These are phyloP conservation scores for Rhododendron williamsianum DNA, from an alignment of 148 eudicot species.

Conservation along the genomic window DNA sequence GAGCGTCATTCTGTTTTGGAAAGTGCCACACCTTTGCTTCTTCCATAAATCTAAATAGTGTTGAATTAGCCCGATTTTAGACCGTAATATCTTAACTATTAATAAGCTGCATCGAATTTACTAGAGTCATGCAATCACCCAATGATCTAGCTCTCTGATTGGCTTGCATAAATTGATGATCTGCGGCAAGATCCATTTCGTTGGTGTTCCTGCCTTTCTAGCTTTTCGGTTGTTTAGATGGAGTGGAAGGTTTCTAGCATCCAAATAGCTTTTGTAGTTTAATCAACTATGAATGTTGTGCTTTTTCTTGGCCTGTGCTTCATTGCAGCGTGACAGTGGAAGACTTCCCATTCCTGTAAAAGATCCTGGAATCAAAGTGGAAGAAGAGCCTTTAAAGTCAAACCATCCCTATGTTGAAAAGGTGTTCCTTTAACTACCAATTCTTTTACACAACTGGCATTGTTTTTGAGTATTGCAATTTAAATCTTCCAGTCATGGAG, in stretches of 20 bases:
- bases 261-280: not conserved
- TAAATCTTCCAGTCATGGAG: not conserved
- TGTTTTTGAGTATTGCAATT: not conserved
- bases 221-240: not conserved
- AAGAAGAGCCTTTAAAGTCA: slow-evolving; percentile 82
- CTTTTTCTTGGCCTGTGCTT: slow-evolving; percentile 9
- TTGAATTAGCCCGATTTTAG: not conserved
- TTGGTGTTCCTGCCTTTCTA: not conserved
- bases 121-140: not conserved
- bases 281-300: not conserved
- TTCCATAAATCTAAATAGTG: not conserved
- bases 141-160: not conserved
- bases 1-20: slow-evolving; percentile 24
- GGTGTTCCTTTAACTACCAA: slow-evolving; percentile 32
- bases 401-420: slow-evolving; percentile 93
- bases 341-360: slow-evolving; percentile 83
- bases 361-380: slow-evolving; percentile 74
- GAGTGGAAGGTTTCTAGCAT: not conserved
- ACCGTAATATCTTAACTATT: not conserved
- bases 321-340: slow-evolving; percentile 81
- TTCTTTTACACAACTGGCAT: not conserved
- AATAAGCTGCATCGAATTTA: not conserved
- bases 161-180: not conserved
- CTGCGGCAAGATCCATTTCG: not conserved
- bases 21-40: not conserved